A percentile compares a stretch with the other conserved stretches of the same genome.
These are phyloP conservation scores for Wallemia mellicola DNA, from an alignment of 1,284 basidiomycete species.

Conservation along the genomic window DNA sequence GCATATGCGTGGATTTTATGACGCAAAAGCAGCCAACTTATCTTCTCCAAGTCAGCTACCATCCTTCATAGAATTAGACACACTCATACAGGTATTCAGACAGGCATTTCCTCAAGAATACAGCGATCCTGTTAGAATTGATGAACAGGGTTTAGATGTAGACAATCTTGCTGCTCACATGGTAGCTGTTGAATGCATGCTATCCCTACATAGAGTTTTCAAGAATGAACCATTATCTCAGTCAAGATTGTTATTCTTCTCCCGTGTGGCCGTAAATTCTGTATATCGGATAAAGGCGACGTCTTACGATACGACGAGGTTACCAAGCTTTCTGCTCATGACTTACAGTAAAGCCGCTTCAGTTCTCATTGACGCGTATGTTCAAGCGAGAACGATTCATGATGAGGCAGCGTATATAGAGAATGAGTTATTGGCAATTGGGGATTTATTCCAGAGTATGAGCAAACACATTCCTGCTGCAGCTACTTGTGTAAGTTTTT, in stretches of 20 bases:
- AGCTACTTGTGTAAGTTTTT: not conserved
- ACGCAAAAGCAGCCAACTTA: not conserved
- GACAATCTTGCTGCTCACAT: not conserved
- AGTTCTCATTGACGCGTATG: not conserved
- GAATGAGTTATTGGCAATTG: not conserved
- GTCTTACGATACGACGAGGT: not conserved
- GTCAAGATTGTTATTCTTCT: not conserved
- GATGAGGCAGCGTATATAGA: not conserved
- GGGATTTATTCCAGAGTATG: not conserved
- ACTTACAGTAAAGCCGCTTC: not conserved
- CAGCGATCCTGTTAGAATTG: not conserved
- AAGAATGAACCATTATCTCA: not conserved
- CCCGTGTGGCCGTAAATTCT: not conserved
- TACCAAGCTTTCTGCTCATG: not conserved
- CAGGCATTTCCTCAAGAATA: not conserved
- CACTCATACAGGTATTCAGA: not conserved
- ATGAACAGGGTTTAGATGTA: not conserved
- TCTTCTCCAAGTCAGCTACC: not conserved
- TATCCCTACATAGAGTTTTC: not conserved
- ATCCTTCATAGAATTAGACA: not conserved
- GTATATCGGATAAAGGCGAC: not conserved
- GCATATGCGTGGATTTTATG: not conserved
- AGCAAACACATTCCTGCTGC: not conserved
- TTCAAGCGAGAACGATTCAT: not conserved
- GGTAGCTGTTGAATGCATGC: not conserved